Evolutionary conservation across 257 asterid species (phyloP).

Genomic region (Marsdenia floribunda): DNA sequence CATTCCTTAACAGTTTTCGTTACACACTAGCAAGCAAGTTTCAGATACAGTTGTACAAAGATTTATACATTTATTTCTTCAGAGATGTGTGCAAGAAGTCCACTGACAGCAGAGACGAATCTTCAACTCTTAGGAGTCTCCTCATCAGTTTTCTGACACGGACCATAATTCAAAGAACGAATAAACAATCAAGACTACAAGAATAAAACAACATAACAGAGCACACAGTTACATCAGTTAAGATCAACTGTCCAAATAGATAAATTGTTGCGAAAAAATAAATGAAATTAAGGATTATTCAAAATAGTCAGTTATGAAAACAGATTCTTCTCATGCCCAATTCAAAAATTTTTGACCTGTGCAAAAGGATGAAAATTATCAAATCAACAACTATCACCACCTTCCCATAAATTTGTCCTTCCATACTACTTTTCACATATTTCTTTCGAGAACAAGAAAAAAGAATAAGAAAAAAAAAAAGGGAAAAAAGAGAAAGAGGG

Average conservation of each 20-base stretch:
- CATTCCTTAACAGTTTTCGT: constrained; percentile 8
- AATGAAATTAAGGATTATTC: not conserved
- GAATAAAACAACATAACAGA: not conserved
- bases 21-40: constrained; percentile 6
- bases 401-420: not conserved
- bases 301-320: not conserved
- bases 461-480: too few species aligned
- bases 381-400: not conserved
- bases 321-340: not conserved
- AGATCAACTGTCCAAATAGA: not conserved
- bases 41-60: constrained; percentile 7
- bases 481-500: not conserved
- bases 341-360: not conserved
- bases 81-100: not conserved
- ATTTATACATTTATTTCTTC: constrained; percentile 19
- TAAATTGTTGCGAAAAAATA: not conserved
- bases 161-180: not conserved
- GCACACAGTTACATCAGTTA: not conserved
- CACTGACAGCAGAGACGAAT: constrained; percentile 1
- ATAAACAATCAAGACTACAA: not conserved
- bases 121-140: constrained; percentile 25
- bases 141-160: constrained; percentile 32
- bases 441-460: not conserved
- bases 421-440: not conserved
- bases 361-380: not conserved